Percentiles rank a stretch among this genome's conserved stretches.
These are phyloP conservation scores for Saposhnikovia divaricata DNA, from an alignment of 129 eudicot genomes.

Conservation along the genomic window DNA sequence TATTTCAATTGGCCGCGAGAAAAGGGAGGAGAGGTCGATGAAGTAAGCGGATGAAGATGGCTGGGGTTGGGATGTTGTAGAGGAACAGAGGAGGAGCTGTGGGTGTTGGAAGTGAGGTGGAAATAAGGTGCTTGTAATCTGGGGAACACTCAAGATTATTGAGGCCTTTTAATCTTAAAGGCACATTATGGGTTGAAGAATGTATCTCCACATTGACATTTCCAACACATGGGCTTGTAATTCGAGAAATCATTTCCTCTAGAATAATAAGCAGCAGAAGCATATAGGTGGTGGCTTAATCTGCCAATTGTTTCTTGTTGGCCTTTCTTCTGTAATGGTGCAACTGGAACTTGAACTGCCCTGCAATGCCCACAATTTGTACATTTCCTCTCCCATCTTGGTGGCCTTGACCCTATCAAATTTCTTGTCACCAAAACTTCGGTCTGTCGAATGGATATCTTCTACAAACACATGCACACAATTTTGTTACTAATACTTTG, in stretches of 20 bases:
- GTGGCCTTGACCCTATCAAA: constrained; percentile 90
- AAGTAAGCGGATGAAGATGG: too few species aligned
- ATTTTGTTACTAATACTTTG: not conserved
- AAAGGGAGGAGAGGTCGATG: too few species aligned
- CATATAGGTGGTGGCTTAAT: constrained; percentile 1
- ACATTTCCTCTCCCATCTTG: constrained; percentile 63
- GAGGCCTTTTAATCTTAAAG: too few species aligned
- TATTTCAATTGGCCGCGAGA: too few species aligned
- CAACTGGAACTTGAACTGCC: constrained; percentile 81
- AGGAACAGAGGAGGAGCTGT: too few species aligned
- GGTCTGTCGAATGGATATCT: not conserved
- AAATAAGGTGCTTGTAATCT: too few species aligned
- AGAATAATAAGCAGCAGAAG: constrained; percentile 29
- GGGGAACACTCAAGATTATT: too few species aligned
- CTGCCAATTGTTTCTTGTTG: constrained; percentile 2
- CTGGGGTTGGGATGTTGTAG: too few species aligned
- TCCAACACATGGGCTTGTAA: constrained; percentile 97
- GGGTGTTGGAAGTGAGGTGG: too few species aligned
- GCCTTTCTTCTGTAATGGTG: constrained; percentile 18
- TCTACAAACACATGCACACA: not conserved
- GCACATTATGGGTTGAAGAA: constrained; percentile 75
- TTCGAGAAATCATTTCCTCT: constrained; percentile 72
- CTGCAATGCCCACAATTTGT: constrained; percentile 57
- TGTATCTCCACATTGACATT: constrained; percentile 76
- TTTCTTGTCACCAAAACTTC: constrained; percentile 16